Evolutionary conservation across 768 basidiomycete species (phyloP), one percentile per base, ranked within the genome.

Genomic region (Cyclocybe cylindracea): DNA sequence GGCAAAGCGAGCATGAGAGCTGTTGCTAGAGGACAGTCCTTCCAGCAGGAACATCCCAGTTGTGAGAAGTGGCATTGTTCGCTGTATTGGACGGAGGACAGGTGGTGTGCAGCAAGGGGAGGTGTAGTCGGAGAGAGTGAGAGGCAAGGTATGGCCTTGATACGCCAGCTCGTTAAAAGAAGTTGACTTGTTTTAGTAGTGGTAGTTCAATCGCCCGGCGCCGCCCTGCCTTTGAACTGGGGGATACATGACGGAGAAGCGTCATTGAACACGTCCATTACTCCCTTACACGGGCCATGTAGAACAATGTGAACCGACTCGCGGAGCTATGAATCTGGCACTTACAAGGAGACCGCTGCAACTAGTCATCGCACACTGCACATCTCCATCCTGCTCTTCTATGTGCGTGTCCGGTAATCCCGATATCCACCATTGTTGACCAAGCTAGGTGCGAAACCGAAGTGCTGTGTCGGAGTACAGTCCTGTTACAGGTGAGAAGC

Each of bases 21-120:
- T 24, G 24, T 24, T 24, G 24, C 24, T 24, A 24, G 24, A 24
- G 24, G 24, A 24, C 24, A 24, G 5, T 24, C 5, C 24, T 24
- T 24, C 24, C 24, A 24, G 24, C 4, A 24, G 24, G 24, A 5
- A 13, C 13, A 16, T 34, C 6, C 11, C 19, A 34, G 19, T 10
- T 44, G 18, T 10, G 34, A 8, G 36, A 14, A 29, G 33, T n/a
- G 11, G 33, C 54, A 55, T 55, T 55, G 54, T 55, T 55, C 54
- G 44, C 29, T 50, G 38, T 10, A 47, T 50, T 46, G 44, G 46
- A 51, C 18, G 29, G 24, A 36, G 31, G n/a, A 14, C n/a, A 46
- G 9, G n/a, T 5, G 9, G 41, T 49, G 29, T 42, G 18, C 18
- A 7, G 18, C 33, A 6, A 39, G 33, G 32, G 16, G n/a, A 32